Percentiles rank a stretch among this genome's conserved stretches.
These are phyloP conservation scores for Komagataella populi DNA, from an alignment of 805 yeast genomes.

Conservation along the genomic window DNA sequence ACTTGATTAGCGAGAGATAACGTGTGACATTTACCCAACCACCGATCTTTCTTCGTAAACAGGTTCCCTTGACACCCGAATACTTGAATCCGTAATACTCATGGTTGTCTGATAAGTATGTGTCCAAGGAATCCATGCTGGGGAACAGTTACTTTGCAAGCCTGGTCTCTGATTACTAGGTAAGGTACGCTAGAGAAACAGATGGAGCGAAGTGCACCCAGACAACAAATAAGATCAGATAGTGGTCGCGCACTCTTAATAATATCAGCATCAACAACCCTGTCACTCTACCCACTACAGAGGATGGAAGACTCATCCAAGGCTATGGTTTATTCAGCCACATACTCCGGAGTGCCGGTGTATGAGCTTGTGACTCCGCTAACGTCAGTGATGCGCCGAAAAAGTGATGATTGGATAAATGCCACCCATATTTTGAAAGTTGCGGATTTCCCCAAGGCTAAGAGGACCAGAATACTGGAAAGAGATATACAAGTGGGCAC, in stretches of 20 bases:
- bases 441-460: constrained; percentile 90
- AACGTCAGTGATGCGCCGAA: constrained; percentile 68
- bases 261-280: neutral
- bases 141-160: neutral
- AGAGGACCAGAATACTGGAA: constrained; percentile 82
- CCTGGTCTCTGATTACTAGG: neutral
- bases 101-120: constrained; percentile 3
- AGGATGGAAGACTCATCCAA: neutral
- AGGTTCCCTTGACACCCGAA: constrained; percentile 3
- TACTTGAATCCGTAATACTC: constrained; percentile 4
- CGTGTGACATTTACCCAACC: constrained; percentile 11
- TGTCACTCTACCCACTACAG: neutral
- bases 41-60: constrained; percentile 10
- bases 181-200: no score
- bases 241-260: neutral
- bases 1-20: neutral
- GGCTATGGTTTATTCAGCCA: constrained; percentile 47
- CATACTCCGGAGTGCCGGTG: constrained; percentile 72
- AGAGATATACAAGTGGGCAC: constrained; percentile 82
- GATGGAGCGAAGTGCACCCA: no score
- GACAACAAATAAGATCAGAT: neutral
- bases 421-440: constrained; percentile 93
- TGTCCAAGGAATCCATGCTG: neutral
- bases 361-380: constrained; percentile 60
- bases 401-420: constrained; percentile 73